These are phyloP conservation scores for Naganishia albida DNA, from an alignment of 1,284 basidiomycete genomes.

Conservation along the genomic window DNA sequence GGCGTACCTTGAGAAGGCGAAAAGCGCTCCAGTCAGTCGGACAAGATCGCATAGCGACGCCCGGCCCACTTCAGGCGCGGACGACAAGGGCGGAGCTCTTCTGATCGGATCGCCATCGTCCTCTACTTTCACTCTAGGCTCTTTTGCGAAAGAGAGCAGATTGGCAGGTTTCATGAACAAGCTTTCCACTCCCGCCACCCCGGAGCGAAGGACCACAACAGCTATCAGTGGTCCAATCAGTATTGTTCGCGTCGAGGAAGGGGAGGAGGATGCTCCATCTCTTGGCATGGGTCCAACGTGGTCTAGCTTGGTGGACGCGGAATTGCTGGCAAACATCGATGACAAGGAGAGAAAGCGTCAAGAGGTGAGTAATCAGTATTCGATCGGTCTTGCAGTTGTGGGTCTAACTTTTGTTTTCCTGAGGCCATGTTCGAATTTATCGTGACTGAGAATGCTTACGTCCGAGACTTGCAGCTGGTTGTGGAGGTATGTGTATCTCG, in stretches of 20 bases:
- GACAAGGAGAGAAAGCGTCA: slow-evolving; percentile 77
- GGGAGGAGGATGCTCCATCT: slow-evolving; percentile 48
- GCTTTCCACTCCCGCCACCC: slow-evolving; percentile 38
- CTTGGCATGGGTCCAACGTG: slow-evolving; percentile 65
- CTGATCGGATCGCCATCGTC: slow-evolving; percentile 51
- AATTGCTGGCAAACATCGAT: slow-evolving; percentile 74
- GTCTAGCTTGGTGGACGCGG: slow-evolving; percentile 82
- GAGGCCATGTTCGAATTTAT: slow-evolving; percentile 82
- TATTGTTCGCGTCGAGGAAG: slow-evolving; percentile 42
- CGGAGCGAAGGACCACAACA: slow-evolving; percentile 35
- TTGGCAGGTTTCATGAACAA: slow-evolving; percentile 33
- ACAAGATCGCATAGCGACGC: slow-evolving; percentile 31
- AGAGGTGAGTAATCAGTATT: slow-evolving; percentile 61
- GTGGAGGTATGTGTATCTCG: slow-evolving; percentile 66
- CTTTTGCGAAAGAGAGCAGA: slow-evolving; percentile 17
- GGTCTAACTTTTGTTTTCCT: neutral
- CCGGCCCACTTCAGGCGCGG: slow-evolving; percentile 36
- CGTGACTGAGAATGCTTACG: slow-evolving; percentile 80
- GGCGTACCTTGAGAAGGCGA: slow-evolving; percentile 62
- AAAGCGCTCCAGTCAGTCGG: slow-evolving; percentile 34
- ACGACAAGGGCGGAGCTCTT: slow-evolving; percentile 47
- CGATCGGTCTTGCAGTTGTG: too few species aligned
- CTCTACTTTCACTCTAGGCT: slow-evolving; percentile 12
- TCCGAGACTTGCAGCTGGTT: slow-evolving; percentile 83
- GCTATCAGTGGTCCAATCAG: slow-evolving; percentile 53